These are phyloP conservation scores for Acacia confusa DNA, from an alignment of 306 rosid species.

Conservation along the genomic window DNA sequence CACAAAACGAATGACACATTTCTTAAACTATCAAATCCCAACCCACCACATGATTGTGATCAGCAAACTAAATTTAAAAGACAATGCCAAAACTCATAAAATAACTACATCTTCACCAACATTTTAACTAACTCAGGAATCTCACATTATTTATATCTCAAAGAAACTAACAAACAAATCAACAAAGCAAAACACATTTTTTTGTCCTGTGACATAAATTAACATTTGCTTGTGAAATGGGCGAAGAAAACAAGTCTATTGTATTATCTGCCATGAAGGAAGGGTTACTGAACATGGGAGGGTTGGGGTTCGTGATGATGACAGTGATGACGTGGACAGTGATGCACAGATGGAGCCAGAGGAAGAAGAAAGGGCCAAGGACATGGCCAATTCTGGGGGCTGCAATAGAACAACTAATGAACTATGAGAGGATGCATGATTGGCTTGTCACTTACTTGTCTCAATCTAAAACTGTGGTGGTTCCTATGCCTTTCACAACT, in stretches of 20 bases:
- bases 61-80: neutral
- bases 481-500: constrained; percentile 89
- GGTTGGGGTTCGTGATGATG: constrained; percentile 40
- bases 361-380: constrained; percentile 75
- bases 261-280: constrained; percentile 10
- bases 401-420: constrained; percentile 67
- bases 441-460: constrained; percentile 73
- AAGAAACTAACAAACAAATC: constrained; percentile 29
- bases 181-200: constrained; percentile 2
- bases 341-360: constrained; percentile 69
- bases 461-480: constrained; percentile 63
- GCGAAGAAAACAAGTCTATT: neutral
- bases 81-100: neutral
- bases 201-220: constrained; percentile 16
- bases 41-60: constrained; percentile 43
- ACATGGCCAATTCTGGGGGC: constrained; percentile 94
- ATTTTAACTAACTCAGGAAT: constrained; percentile 31
- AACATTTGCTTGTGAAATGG: neutral
- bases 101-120: constrained; percentile 29
- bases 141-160: constrained; percentile 29
- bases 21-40: neutral
- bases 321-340: constrained; percentile 57
- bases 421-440: constrained; percentile 88
- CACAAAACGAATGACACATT: constrained; percentile 40
- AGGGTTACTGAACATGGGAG: constrained; percentile 37